These are phyloP conservation scores for Aspergillus brunneoviolaceus DNA, from an alignment of 2,329 filamentous ascomycete species.

Conservation along the genomic window DNA sequence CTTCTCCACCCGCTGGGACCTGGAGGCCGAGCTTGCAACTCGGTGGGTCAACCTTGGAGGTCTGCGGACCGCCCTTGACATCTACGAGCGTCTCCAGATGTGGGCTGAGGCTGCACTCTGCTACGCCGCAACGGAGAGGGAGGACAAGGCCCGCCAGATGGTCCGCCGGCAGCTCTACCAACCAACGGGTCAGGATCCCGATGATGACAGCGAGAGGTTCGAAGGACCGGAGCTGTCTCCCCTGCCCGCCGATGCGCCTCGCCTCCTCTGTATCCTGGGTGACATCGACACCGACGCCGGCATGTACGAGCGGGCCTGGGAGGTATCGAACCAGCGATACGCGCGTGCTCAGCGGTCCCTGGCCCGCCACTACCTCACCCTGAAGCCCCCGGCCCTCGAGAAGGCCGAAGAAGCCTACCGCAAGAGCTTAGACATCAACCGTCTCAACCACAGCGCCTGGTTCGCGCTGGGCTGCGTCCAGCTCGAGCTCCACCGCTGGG, in stretches of 20 bases:
- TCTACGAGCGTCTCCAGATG: slow-evolving; percentile 88
- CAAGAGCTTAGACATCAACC: slow-evolving; percentile 74
- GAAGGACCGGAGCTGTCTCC: slow-evolving; percentile 69
- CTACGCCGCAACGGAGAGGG: slow-evolving; percentile 73
- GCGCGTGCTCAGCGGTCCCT: slow-evolving; percentile 84
- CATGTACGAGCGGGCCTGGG: slow-evolving; percentile 86
- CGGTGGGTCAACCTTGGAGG: slow-evolving; percentile 91
- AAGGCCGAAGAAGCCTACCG: slow-evolving; percentile 75
- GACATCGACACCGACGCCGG: slow-evolving; percentile 74
- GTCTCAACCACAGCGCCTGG: slow-evolving; percentile 82
- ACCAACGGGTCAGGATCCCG: slow-evolving; percentile 49
- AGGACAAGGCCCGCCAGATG: slow-evolving; percentile 77
- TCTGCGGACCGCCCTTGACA: slow-evolving; percentile 84
- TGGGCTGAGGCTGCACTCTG: slow-evolving; percentile 96
- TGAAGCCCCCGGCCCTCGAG: slow-evolving; percentile 59
- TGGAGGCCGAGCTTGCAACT: slow-evolving; percentile 88
- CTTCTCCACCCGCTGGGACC: slow-evolving; percentile 85
- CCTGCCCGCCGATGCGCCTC: slow-evolving; percentile 76
- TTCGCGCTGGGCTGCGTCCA: slow-evolving; percentile 86
- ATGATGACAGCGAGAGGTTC: slow-evolving; percentile 57
- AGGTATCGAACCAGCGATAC: slow-evolving; percentile 75
- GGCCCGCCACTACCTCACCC: slow-evolving; percentile 71
- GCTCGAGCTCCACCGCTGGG: slow-evolving; percentile 73
- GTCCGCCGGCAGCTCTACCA: slow-evolving; percentile 78
- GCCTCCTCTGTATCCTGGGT: slow-evolving; percentile 89